Base-by-base conservation (phyloP, 2,329 filamentous ascomycete species). In the Pseudopyrenochaeta lycopersici region DNA sequence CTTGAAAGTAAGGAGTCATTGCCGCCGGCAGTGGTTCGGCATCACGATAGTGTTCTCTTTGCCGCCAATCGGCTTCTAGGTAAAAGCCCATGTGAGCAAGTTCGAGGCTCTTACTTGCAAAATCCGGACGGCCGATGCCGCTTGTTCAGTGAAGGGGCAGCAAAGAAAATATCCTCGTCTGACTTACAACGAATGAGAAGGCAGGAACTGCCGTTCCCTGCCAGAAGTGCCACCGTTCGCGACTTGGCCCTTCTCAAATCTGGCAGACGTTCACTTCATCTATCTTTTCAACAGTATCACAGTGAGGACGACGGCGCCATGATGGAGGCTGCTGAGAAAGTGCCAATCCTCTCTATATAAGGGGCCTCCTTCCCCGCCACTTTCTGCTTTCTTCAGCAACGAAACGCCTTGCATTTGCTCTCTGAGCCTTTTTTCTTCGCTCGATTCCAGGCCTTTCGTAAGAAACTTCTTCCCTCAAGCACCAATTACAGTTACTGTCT, bases 311-410 rank as follows among this genome's bases (percentile, higher is more conserved):
- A 14, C 14, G 29, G 29, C 14, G 14, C 12, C 40, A 35, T 41
- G 27, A 11, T 32, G 32, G 38, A 45, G 18, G 14, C 10, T 23
- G 15, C 32, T n/a, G 14, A 15, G 20, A 17, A 11, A 43, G 20
- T 12, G 20, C 35, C 44, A 12, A 20, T 4, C 20, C 15, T 31
- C 18, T 39, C n/a, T 52, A 56, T 48, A 56, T 48, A 45, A 42
- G 9, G 12, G 23, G 29, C 17, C 10, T 14, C 1, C 15, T 9
- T n/a, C 12, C 39, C 44, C 30, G 21, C 15, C 15, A 21, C 15
- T 33, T 43, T 33, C 30, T 44, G 15, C 7, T 15, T 44, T 10
- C 27, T 42, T 44, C 36, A 39, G 36, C 41, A 11, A 44, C 12
- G n/a, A 29, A 7, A 21, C 20, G n/a, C 29, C 41, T 44, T 17